Conservation (phyloP, 768 basidiomycete species). For the Lepiota brunneoincarnata region DNA sequence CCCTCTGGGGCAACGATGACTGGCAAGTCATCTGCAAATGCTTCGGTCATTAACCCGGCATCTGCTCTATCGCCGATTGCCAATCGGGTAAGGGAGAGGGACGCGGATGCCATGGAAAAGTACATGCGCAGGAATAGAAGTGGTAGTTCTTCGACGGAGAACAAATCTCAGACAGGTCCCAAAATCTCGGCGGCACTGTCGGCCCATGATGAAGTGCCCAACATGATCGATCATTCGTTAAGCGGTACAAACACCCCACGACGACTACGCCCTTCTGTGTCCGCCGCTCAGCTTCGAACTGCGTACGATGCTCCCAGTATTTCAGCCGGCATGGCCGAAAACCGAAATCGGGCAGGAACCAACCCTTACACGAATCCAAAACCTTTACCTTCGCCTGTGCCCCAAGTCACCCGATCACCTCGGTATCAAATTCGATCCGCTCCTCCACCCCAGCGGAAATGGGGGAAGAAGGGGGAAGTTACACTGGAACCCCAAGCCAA, state of each 20-base stretch:
- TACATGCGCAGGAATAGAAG: slow-evolving; percentile 81
- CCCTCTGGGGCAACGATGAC: slow-evolving; percentile 17
- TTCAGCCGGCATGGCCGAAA: slow-evolving; percentile 33
- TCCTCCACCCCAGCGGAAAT: slow-evolving; percentile 33
- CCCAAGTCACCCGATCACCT: slow-evolving; percentile 50
- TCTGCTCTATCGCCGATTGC: slow-evolving; percentile 74
- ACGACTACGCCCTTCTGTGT: slow-evolving; percentile 68
- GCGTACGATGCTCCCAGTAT: slow-evolving; percentile 34
- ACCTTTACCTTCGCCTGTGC: slow-evolving; percentile 41
- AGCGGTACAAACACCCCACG: slow-evolving; percentile 58
- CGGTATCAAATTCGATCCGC: slow-evolving; percentile 51
- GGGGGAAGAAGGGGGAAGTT: slow-evolving; percentile 47
- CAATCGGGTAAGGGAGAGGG: slow-evolving; percentile 76
- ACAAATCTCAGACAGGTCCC: slow-evolving; percentile 59
- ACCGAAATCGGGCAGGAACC: slow-evolving; percentile 65
- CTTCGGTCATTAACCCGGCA: slow-evolving; percentile 21
- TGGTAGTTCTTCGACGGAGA: slow-evolving; percentile 76
- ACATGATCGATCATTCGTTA: slow-evolving; percentile 41
- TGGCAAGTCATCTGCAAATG: background rate
- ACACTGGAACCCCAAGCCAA: slow-evolving; percentile 64
- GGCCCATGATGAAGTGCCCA: slow-evolving; percentile 53
- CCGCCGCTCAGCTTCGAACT: slow-evolving; percentile 72
- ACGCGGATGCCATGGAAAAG: slow-evolving; percentile 87
- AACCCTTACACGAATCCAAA: slow-evolving; percentile 43
- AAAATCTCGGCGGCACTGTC: slow-evolving; percentile 48